A percentile compares a stretch with the other conserved stretches of the same genome.
These are phyloP conservation scores for Salix caprea DNA, from an alignment of 345 rosid species.

Conservation along the genomic window DNA sequence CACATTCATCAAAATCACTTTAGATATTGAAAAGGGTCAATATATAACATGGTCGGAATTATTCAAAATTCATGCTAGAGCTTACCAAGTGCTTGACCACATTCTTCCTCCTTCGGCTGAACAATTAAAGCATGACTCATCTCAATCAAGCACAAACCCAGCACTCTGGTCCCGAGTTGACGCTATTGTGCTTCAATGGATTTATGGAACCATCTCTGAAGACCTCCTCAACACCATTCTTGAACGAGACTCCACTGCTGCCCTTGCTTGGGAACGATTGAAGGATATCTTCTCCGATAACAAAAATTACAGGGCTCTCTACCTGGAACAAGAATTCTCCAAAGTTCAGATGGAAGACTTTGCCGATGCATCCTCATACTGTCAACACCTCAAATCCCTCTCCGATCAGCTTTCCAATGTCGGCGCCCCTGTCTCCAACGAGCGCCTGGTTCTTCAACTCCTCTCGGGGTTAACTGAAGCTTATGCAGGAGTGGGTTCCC, in stretches of 20 bases:
- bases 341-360: not conserved
- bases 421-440: not conserved
- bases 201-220: not conserved
- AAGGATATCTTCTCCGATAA: not conserved
- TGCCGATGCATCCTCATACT: constrained; percentile 7
- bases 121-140: not conserved
- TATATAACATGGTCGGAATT: not conserved
- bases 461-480: no score
- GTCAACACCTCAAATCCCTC: no score
- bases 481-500: no score
- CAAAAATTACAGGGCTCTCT: not conserved
- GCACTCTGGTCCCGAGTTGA: not conserved
- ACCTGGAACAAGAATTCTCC: not conserved
- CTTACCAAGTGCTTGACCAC: not conserved
- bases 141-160: not conserved
- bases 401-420: not conserved
- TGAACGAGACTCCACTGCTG: not conserved
- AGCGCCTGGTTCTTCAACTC: no score
- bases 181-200: not conserved
- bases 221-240: not conserved
- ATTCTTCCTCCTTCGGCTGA: not conserved
- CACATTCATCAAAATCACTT: not conserved
- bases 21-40: not conserved
- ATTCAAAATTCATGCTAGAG: not conserved
- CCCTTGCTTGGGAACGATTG: not conserved